Conservation (phyloP, 139 green algal species). For the Trebouxia sp. region DNA sequence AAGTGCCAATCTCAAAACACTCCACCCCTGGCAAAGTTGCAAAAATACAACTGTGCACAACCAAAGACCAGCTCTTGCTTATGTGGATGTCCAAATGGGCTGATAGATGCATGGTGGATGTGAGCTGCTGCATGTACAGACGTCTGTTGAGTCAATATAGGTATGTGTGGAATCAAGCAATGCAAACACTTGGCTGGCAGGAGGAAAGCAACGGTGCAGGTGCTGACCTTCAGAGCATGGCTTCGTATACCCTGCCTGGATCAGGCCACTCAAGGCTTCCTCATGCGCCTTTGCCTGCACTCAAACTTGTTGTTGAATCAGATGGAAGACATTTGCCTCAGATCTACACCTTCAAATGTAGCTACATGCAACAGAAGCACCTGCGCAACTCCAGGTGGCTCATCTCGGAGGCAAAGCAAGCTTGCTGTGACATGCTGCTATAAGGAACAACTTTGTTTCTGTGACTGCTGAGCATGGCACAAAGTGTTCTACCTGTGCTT, state of each 20-base stretch:
- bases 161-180: not conserved
- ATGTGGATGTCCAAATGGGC: too few relatives aligned
- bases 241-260: slow-evolving; percentile 1
- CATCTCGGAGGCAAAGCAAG: not conserved
- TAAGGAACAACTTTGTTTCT: not conserved
- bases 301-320: not conserved
- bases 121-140: not conserved
- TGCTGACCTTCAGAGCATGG: not conserved
- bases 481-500: too few relatives aligned
- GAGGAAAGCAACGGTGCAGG: not conserved
- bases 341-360: too few relatives aligned
- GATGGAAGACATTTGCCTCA: not conserved
- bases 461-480: too few relatives aligned
- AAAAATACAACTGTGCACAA: too few relatives aligned
- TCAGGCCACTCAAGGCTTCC: not conserved
- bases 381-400: not conserved
- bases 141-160: not conserved
- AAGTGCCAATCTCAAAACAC: too few relatives aligned
- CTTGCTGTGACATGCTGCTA: not conserved
- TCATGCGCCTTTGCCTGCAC: slow-evolving; percentile 20
- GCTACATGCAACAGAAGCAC: not conserved
- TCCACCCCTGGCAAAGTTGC: too few relatives aligned
- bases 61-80: too few relatives aligned
- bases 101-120: not conserved
- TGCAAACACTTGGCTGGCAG: not conserved